phyloP scores from a whole-genome alignment of 1,284 basidiomycete species.

The Xerocomus cyaneibrunnescens region DNA sequence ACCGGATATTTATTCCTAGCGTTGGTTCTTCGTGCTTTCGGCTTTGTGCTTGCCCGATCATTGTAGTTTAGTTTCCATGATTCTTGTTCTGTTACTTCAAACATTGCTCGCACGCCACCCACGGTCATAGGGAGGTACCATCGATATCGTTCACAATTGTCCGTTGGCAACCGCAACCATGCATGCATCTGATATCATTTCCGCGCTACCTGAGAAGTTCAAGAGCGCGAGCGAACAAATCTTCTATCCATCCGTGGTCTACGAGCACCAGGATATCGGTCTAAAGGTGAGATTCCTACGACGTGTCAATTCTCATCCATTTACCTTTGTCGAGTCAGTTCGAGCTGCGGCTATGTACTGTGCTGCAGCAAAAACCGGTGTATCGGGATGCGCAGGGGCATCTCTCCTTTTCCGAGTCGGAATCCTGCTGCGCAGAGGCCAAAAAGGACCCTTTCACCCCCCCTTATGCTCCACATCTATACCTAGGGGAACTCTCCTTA shows the following conservation, averaged over 20 bases:
- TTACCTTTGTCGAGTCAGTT: conserved; percentile 51
- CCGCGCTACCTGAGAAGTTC: conserved; percentile 57
- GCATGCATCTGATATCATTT: conserved; percentile 53
- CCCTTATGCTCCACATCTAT: conserved; percentile 74
- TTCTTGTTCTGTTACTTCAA: not conserved
- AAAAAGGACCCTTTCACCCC: conserved; percentile 73
- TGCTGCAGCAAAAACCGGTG: conserved; percentile 72
- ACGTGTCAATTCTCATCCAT: not conserved
- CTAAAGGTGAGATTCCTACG: conserved; percentile 52
- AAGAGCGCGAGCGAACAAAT: conserved; percentile 70
- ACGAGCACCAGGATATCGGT: conserved; percentile 57
- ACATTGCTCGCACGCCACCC: conserved; percentile 21
- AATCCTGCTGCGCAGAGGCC: conserved; percentile 30
- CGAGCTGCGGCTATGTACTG: conserved; percentile 78
- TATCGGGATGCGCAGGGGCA: conserved; percentile 45
- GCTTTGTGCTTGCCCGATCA: not conserved
- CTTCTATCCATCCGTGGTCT: conserved; percentile 72
- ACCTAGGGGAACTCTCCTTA: conserved; percentile 61
- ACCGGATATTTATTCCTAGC: conserved; percentile 4
- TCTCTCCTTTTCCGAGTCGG: conserved; percentile 26
- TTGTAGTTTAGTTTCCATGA: conserved; percentile 9
- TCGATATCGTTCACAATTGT: too few relatives aligned
- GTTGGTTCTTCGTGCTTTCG: not conserved
- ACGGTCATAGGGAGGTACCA: too few relatives aligned
- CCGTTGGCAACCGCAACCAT: conserved; percentile 16